Percentiles rank a stretch among this genome's conserved stretches.
Evolutionary conservation across 306 rosid species (phyloP).

Genomic region (Castanea crenata): DNA sequence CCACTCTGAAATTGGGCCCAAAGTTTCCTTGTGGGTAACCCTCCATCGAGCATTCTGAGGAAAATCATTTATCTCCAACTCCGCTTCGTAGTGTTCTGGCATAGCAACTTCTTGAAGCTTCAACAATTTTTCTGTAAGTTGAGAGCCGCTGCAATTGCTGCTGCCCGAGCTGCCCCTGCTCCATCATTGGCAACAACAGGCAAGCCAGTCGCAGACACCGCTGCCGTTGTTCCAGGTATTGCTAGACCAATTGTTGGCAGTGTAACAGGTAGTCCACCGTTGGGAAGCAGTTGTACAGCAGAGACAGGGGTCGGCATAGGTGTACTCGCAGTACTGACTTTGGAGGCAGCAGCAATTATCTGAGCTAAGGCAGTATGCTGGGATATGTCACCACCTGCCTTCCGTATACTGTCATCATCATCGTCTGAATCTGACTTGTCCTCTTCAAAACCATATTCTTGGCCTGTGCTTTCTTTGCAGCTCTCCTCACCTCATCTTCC

Average conservation of each 20-base stretch:
- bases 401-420: constrained; percentile 84
- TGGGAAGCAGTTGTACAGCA: constrained; percentile 58
- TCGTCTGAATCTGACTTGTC: constrained; percentile 96
- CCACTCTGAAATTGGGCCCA: constrained; percentile 90
- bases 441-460: constrained; percentile 95
- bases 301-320: constrained; percentile 50
- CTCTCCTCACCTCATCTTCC: constrained; percentile 93
- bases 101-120: constrained; percentile 82
- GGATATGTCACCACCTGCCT: constrained; percentile 78
- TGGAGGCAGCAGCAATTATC: constrained; percentile 71
- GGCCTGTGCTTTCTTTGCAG: constrained; percentile 98
- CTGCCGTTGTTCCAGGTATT: constrained; percentile 43
- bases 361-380: constrained; percentile 89
- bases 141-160: constrained; percentile 76
- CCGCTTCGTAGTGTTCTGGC: constrained; percentile 95
- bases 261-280: constrained; percentile 61
- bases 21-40: constrained; percentile 95
- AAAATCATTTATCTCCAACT: constrained; percentile 90
- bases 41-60: constrained; percentile 99
- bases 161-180: constrained; percentile 82
- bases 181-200: constrained; percentile 58
- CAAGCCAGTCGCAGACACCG: constrained; percentile 52
- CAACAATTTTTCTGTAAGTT: constrained; percentile 86
- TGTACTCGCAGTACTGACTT: constrained; percentile 42
- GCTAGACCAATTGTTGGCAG: constrained; percentile 59